A percentile compares a stretch with the other conserved stretches of the same genome.
phyloP scores from a whole-genome alignment of 148 eudicot genomes.

The Selenicereus undatus region DNA sequence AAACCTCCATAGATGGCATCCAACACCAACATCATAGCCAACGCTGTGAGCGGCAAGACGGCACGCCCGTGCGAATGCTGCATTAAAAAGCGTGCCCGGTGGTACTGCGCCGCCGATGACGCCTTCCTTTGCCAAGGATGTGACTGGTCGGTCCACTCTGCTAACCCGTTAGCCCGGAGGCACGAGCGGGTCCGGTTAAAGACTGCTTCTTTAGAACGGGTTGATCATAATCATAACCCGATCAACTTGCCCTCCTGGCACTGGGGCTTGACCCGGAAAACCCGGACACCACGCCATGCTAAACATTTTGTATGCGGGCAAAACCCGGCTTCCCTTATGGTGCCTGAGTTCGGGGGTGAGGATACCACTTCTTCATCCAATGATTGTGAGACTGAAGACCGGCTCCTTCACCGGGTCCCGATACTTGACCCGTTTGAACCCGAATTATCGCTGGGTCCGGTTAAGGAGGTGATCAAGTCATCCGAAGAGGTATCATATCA shows the following conservation, averaged over 20 bases:
- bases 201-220: slow-evolving; percentile 40
- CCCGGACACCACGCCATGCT: slow-evolving; percentile 64
- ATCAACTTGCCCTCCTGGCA: slow-evolving; percentile 56
- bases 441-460: slow-evolving; percentile 3
- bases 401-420: slow-evolving; percentile 64
- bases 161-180: slow-evolving; percentile 64
- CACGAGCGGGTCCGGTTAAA: slow-evolving; percentile 80
- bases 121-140: slow-evolving; percentile 84
- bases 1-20: slow-evolving; percentile 26
- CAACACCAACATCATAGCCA: slow-evolving; percentile 38
- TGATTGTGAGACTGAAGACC: slow-evolving; percentile 56
- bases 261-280: slow-evolving; percentile 49
- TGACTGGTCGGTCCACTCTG: slow-evolving; percentile 68
- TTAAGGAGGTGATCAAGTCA: background rate
- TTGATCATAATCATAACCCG: background rate
- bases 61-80: slow-evolving; percentile 80
- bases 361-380: slow-evolving; percentile 33
- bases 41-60: slow-evolving; percentile 65
- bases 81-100: slow-evolving; percentile 56
- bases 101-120: slow-evolving; percentile 80
- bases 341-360: slow-evolving; percentile 60
- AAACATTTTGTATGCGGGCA: slow-evolving; percentile 21
- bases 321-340: slow-evolving; percentile 32
- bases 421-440: slow-evolving; percentile 50
- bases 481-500: slow-evolving; percentile 32